phyloP scores from a whole-genome alignment of 345 rosid species.

The Pistacia atlantica region DNA sequence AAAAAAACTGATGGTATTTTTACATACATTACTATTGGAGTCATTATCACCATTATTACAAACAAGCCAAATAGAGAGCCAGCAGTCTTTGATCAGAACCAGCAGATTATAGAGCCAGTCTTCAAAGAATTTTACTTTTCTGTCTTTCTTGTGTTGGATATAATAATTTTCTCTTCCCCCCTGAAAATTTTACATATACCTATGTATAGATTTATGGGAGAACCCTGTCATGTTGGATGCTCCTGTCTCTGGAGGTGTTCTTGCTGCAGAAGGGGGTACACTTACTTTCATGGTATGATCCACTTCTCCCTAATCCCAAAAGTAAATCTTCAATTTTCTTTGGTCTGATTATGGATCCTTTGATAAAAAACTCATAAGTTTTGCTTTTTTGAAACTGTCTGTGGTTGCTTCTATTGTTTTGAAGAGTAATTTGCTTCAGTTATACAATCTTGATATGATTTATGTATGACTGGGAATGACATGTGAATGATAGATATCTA shows the following conservation, averaged over 20 bases:
- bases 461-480: neutral
- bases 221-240: constrained; percentile 93
- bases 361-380: neutral
- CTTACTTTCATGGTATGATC: constrained; percentile 86
- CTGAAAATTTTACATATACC: constrained; percentile 5
- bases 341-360: neutral
- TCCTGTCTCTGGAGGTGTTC: constrained; percentile 97
- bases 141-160: neutral
- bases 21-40: neutral
- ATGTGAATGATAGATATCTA: neutral
- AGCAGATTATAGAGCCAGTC: neutral
- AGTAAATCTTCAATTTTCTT: neutral
- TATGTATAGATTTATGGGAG: constrained; percentile 51
- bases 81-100: neutral
- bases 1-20: neutral
- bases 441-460: neutral
- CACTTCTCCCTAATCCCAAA: constrained; percentile 12
- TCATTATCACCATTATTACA: neutral
- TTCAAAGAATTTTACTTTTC: neutral
- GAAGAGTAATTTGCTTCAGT: neutral
- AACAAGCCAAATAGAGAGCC: neutral
- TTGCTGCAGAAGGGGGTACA: constrained; percentile 85
- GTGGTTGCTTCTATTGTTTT: neutral
- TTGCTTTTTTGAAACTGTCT: neutral
- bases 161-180: constrained; percentile 5